These are phyloP conservation scores for Pilobolus umbonatus DNA, from an alignment of 192 early-diverging fungal species.

Conservation along the genomic window DNA sequence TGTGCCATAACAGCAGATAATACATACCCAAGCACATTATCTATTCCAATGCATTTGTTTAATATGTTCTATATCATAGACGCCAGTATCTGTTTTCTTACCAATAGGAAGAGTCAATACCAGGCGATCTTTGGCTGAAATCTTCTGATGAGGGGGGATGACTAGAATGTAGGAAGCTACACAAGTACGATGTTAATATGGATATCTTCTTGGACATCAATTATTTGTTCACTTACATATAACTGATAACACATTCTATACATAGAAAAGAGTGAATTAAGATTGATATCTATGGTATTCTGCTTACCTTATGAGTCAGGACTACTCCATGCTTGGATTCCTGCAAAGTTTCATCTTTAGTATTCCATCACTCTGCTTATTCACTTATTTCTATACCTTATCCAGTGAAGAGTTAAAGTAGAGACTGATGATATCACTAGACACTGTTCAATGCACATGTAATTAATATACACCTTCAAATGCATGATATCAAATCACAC, in stretches of 20 bases:
- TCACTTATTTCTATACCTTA: conserved; percentile 12
- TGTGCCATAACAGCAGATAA: conserved; percentile 31
- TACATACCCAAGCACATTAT: conserved; percentile 32
- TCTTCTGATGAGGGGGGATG: conserved; percentile 30
- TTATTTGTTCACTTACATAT: background rate
- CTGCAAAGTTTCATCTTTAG: background rate
- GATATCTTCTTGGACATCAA: background rate
- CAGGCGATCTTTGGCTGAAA: conserved; percentile 28
- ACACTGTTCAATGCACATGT: background rate
- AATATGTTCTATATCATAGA: background rate
- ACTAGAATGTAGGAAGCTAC: conserved; percentile 31
- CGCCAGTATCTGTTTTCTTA: conserved; percentile 13
- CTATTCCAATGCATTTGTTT: conserved; percentile 10
- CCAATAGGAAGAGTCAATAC: conserved; percentile 37
- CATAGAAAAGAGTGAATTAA: background rate
- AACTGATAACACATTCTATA: conserved; percentile 7
- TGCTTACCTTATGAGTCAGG: conserved; percentile 34
- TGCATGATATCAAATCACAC: no score
- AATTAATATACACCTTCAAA: background rate
- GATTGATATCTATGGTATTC: background rate
- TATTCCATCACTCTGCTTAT: background rate
- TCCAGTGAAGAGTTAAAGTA: conserved; percentile 15
- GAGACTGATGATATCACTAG: conserved; percentile 26
- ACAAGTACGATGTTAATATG: background rate
- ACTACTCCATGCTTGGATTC: conserved; percentile 21